A percentile compares a stretch with the other conserved stretches of the same genome.
These are phyloP conservation scores for Hymenoscyphus linearis DNA, from an alignment of 2,329 filamentous ascomycete species.

Conservation along the genomic window DNA sequence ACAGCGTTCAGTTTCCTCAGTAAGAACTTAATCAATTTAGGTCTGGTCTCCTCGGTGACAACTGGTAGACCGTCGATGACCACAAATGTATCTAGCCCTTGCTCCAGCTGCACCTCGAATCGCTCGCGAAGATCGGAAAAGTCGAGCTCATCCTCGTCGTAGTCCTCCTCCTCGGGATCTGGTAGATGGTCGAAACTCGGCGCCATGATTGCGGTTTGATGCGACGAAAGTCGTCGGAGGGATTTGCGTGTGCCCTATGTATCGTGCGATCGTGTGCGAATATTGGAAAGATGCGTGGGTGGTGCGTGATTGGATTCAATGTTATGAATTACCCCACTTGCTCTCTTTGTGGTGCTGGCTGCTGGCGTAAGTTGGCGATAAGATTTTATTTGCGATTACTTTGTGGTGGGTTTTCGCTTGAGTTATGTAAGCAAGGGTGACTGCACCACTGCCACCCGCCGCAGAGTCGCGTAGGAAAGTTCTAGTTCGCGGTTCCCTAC, in stretches of 20 bases:
- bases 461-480: not conserved
- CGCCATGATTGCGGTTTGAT: conserved; percentile 63
- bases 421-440: not conserved
- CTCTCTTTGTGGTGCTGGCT: not conserved
- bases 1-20: conserved; percentile 86
- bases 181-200: conserved; percentile 88
- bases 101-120: conserved; percentile 92
- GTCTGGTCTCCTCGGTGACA: conserved; percentile 84
- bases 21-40: conserved; percentile 94
- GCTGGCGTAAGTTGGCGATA: not conserved
- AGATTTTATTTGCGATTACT: not conserved
- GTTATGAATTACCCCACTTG: conserved; percentile 22
- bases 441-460: not conserved
- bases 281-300: not conserved
- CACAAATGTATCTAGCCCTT: conserved; percentile 93
- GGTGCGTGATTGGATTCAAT: conserved; percentile 9
- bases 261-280: conserved; percentile 3
- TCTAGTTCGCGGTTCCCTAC: not conserved
- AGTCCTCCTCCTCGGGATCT: conserved; percentile 81
- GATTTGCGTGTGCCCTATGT: conserved; percentile 8
- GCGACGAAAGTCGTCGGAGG: conserved; percentile 1
- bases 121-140: conserved; percentile 91
- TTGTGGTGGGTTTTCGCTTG: conserved; percentile 1
- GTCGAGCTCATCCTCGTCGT: conserved; percentile 89
- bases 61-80: conserved; percentile 90